Conservation (phyloP, 768 basidiomycete species). For the Hypsizygus marmoreus region DNA sequence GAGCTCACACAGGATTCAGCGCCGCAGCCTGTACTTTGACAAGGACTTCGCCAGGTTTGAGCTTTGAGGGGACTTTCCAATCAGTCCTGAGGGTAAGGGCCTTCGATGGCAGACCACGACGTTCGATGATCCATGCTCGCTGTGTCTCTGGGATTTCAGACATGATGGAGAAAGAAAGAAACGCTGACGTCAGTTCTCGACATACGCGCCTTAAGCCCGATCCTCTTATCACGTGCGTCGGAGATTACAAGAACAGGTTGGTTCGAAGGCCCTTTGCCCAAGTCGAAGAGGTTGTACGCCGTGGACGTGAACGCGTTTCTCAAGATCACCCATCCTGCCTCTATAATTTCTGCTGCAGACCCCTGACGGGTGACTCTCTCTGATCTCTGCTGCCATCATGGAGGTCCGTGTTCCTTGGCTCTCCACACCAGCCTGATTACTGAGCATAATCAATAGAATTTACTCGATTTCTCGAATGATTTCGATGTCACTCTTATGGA, state of each 20-base stretch:
- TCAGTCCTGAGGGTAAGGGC: constrained; percentile 34
- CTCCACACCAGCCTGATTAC: constrained; percentile 20
- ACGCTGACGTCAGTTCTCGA: constrained; percentile 12
- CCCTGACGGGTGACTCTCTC: constrained; percentile 9
- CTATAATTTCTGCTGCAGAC: constrained; percentile 7
- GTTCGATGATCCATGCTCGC: constrained; percentile 39
- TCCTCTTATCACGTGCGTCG: constrained; percentile 27
- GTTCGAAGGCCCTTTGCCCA: constrained; percentile 48
- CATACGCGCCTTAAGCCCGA: neutral
- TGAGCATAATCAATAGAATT: constrained; percentile 50
- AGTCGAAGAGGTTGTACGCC: constrained; percentile 22
- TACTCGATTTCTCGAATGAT: constrained; percentile 92
- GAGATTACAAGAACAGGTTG: constrained; percentile 16
- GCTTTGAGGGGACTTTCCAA: constrained; percentile 39
- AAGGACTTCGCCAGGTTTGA: constrained; percentile 34
- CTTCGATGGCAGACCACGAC: constrained; percentile 31
- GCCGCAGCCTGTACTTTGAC: constrained; percentile 46
- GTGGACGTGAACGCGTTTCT: constrained; percentile 16
- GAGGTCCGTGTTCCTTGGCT: constrained; percentile 39
- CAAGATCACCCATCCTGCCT: constrained; percentile 2
- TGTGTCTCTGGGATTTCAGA: constrained; percentile 31
- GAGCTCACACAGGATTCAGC: constrained; percentile 66
- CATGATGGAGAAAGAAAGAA: constrained; percentile 8
- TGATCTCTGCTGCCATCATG: constrained; percentile 37
- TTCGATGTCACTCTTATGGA: constrained; percentile 94